Evolutionary conservation across 2,329 filamentous ascomycete genomes (phyloP).

Genomic region (Talaromyces sp.): DNA sequence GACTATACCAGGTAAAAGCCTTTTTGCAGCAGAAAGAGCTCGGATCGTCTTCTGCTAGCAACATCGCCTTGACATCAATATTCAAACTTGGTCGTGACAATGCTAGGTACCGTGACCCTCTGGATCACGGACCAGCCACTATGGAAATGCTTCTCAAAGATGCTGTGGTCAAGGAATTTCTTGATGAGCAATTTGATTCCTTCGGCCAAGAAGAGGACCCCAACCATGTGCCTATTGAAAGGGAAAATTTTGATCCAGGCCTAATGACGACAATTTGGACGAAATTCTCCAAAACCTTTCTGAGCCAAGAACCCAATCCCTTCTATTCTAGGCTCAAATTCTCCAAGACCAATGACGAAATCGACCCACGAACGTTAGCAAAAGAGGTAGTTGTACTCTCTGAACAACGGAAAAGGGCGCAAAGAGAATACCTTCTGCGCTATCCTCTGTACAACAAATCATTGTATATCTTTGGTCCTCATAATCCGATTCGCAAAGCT

Average conservation of each 20-base stretch:
- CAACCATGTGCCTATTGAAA: not conserved
- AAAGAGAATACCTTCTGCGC: constrained; percentile 80
- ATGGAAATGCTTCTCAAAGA: constrained; percentile 97
- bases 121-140: constrained; percentile 86
- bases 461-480: constrained; percentile 76
- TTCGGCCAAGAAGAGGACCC: not conserved
- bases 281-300: constrained; percentile 52
- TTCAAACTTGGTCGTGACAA: constrained; percentile 58
- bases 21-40: constrained; percentile 90
- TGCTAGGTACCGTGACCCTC: constrained; percentile 65
- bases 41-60: constrained; percentile 60
- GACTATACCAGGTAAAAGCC: constrained; percentile 89
- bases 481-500: constrained; percentile 69
- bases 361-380: constrained; percentile 83
- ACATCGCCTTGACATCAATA: constrained; percentile 58
- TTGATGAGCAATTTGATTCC: constrained; percentile 60
- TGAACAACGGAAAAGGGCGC: constrained; percentile 75
- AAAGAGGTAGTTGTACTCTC: constrained; percentile 82
- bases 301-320: constrained; percentile 76
- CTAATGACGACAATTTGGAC: constrained; percentile 55
- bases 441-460: constrained; percentile 92
- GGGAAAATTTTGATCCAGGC: constrained; percentile 47
- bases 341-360: constrained; percentile 64
- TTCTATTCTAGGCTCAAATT: constrained; percentile 83
- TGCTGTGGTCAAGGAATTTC: constrained; percentile 87